Percentiles rank a stretch among this genome's conserved stretches.
These are phyloP conservation scores for Debaryomyces robertsiae DNA, from an alignment of 1,139 yeast genomes.

Conservation along the genomic window DNA sequence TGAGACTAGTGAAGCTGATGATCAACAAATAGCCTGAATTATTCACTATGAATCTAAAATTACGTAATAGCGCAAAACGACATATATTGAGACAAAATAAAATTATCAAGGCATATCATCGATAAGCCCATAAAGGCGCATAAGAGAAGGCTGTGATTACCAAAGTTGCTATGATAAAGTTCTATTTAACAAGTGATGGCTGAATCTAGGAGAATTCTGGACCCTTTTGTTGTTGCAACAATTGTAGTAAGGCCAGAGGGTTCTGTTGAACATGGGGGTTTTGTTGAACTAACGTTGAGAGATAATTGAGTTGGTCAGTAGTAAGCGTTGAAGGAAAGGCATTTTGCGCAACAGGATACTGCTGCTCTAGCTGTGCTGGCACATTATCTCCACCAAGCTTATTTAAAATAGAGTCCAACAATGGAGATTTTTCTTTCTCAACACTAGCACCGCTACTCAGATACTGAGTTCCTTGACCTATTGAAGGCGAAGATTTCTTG, in stretches of 20 bases:
- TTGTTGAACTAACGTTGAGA: slow-evolving; percentile 22
- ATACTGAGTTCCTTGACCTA: background rate
- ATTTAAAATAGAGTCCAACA: slow-evolving; percentile 26
- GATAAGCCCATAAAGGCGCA: background rate
- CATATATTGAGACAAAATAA: slow-evolving; percentile 4
- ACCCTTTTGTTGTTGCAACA: slow-evolving; percentile 19
- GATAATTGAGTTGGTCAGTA: slow-evolving; percentile 18
- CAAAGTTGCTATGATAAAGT: slow-evolving; percentile 1
- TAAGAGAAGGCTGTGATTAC: background rate
- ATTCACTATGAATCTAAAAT: no score
- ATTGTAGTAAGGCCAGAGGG: slow-evolving; percentile 23
- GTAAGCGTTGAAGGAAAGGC: slow-evolving; percentile 11
- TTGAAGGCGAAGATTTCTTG: slow-evolving; percentile 17
- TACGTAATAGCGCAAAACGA: slow-evolving; percentile 6
- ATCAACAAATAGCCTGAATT: no score
- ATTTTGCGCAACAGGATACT: background rate
- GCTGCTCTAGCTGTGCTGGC: slow-evolving; percentile 8
- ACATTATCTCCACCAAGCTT: slow-evolving; percentile 9
- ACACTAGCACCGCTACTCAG: background rate
- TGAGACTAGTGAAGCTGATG: background rate
- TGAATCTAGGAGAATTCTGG: slow-evolving; percentile 4
- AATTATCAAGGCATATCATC: background rate
- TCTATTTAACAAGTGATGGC: slow-evolving; percentile 3
- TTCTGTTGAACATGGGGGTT: slow-evolving; percentile 27
- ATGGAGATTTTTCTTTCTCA: slow-evolving; percentile 10